Percentiles rank a stretch among this genome's conserved stretches.
Evolutionary conservation across 345 rosid species (phyloP).

Genomic region (Dimocarpus longan): DNA sequence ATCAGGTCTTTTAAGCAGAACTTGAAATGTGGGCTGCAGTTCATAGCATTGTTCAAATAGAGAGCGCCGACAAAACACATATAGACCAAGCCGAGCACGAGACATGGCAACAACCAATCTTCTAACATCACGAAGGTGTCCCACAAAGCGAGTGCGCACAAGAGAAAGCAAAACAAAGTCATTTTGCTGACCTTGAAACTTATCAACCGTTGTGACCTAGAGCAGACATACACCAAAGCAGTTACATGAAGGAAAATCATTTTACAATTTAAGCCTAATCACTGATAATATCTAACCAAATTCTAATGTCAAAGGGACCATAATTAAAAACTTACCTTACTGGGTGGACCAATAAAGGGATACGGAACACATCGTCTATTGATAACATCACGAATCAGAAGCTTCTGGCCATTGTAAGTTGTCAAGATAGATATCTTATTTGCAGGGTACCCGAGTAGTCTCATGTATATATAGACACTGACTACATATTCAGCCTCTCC

Average conservation of each 20-base stretch:
- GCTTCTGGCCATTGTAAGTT: slow-evolving; percentile 97
- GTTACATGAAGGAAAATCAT: neutral
- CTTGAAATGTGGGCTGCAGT: slow-evolving; percentile 88
- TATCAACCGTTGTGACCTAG: slow-evolving; percentile 96
- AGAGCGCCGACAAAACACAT: slow-evolving; percentile 87
- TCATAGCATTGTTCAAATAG: slow-evolving; percentile 97
- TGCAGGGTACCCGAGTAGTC: slow-evolving; percentile 93
- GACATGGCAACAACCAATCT: slow-evolving; percentile 99
- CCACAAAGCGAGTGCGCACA: slow-evolving; percentile 94
- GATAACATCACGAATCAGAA: slow-evolving; percentile 96
- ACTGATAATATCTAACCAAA: neutral
- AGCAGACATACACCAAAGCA: slow-evolving; percentile 9
- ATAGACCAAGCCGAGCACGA: slow-evolving; percentile 92
- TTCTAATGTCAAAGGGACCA: neutral
- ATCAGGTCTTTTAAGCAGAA: slow-evolving; percentile 83
- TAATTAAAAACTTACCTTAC: slow-evolving; percentile 59
- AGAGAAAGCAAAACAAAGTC: slow-evolving; percentile 93
- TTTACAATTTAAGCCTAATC: neutral
- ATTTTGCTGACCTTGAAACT: slow-evolving; percentile 99
- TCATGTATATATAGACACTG: slow-evolving; percentile 97
- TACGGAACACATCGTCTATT: slow-evolving; percentile 87
- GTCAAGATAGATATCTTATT: slow-evolving; percentile 95
- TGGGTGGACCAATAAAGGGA: slow-evolving; percentile 90
- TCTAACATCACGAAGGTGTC: slow-evolving; percentile 97
- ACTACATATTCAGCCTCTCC: slow-evolving; percentile 98